These are phyloP conservation scores for Phytophthora colocasiae DNA, from an alignment of 352 stramenopile genomes.

Conservation along the genomic window DNA sequence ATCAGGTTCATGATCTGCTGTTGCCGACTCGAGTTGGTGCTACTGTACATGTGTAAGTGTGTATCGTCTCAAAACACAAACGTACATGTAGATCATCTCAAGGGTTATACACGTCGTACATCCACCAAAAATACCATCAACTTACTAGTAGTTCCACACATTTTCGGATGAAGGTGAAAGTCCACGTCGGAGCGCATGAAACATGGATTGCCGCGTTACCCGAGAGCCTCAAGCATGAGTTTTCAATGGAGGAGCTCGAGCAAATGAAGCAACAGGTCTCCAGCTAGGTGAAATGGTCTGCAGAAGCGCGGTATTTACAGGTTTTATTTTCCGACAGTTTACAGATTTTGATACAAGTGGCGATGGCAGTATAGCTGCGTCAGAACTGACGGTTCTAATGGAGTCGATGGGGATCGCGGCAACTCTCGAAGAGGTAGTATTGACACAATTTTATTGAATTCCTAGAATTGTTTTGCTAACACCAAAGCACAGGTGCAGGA, in stretches of 20 bases:
- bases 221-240: slow-evolving; percentile 71
- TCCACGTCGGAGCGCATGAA: slow-evolving; percentile 40
- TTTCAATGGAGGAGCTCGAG: slow-evolving; percentile 65
- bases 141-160: neutral
- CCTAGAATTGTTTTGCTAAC: neutral
- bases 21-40: neutral
- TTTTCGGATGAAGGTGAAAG: slow-evolving; percentile 50
- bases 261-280: slow-evolving; percentile 73
- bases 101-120: neutral
- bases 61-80: slow-evolving; percentile 11
- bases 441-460: neutral
- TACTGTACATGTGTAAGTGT: too few species aligned
- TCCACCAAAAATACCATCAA: slow-evolving; percentile 17
- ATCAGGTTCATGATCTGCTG: neutral
- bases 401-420: slow-evolving; percentile 66
- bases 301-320: neutral
- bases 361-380: slow-evolving; percentile 65
- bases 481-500: slow-evolving; percentile 46
- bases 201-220: slow-evolving; percentile 59
- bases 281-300: neutral
- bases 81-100: too few species aligned
- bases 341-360: slow-evolving; percentile 74
- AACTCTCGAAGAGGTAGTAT: slow-evolving; percentile 51
- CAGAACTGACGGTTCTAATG: slow-evolving; percentile 65
- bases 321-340: slow-evolving; percentile 42